Percentiles rank a stretch among this genome's conserved stretches.
phyloP scores from a whole-genome alignment of 805 yeast genomes.

The Huiozyma naganishii region DNA sequence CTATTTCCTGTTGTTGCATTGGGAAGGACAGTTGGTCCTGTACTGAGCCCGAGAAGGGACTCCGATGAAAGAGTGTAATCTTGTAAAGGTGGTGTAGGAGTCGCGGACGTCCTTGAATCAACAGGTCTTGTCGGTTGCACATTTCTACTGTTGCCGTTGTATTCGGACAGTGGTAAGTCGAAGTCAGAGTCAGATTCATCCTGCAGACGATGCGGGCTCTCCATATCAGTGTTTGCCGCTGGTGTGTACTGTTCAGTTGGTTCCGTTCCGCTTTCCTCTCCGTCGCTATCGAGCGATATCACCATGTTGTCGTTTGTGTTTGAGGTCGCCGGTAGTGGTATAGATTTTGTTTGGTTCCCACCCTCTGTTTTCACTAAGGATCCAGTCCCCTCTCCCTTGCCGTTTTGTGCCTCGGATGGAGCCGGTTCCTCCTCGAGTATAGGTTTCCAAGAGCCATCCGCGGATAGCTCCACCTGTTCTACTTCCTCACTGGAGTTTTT shows the following conservation, averaged over 20 bases:
- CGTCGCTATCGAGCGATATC: conserved; percentile 43
- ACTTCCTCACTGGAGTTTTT: conserved; percentile 40
- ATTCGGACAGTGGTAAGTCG: no score
- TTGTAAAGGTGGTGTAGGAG: not conserved
- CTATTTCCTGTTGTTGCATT: no score
- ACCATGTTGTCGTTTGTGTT: conserved; percentile 2
- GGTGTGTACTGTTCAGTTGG: not conserved
- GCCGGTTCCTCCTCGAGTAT: conserved; percentile 18
- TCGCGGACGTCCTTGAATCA: no score
- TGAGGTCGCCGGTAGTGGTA: not conserved
- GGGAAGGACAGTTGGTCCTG: no score
- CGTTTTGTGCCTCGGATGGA: conserved; percentile 3
- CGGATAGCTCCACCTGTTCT: conserved; percentile 54
- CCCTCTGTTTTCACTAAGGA: conserved; percentile 6
- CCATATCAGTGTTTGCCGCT: not conserved
- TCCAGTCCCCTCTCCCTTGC: conserved; percentile 1
- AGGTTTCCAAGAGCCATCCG: conserved; percentile 67
- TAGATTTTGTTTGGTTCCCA: not conserved
- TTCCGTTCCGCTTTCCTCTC: conserved; percentile 9
- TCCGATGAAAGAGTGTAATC: not conserved
- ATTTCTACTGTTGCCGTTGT: no score
- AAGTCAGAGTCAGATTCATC: no score
- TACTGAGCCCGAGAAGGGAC: no score
- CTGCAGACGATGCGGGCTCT: no score
- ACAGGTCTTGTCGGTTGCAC: no score